These are phyloP conservation scores for Naumovozyma castellii DNA, from an alignment of 805 yeast genomes.

Conservation along the genomic window DNA sequence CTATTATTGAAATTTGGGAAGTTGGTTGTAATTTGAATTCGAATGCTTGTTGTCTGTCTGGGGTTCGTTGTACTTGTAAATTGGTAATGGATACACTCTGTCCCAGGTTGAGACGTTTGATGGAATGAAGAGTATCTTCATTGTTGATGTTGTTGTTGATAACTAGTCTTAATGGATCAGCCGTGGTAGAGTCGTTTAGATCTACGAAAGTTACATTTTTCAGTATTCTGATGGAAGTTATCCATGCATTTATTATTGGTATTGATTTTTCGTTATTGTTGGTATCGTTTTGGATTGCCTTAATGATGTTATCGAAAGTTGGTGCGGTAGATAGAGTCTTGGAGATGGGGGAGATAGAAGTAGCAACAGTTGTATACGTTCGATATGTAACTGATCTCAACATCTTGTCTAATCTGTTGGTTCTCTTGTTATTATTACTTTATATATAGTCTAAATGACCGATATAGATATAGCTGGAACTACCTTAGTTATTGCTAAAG, in stretches of 20 bases:
- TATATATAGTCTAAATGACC: no score
- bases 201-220: slow-evolving; percentile 77
- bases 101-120: slow-evolving; percentile 34
- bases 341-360: not conserved
- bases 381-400: no score
- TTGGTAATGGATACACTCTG: slow-evolving; percentile 39
- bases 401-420: no score
- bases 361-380: no score
- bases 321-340: not conserved
- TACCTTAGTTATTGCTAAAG: no score
- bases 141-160: slow-evolving; percentile 19
- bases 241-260: slow-evolving; percentile 51
- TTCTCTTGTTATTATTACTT: no score
- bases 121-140: slow-evolving; percentile 8
- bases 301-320: not conserved
- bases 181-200: slow-evolving; percentile 65
- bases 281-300: not conserved
- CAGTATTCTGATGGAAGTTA: slow-evolving; percentile 59
- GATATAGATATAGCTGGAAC: no score
- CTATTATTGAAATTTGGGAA: slow-evolving; percentile 41
- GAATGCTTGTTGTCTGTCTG: slow-evolving; percentile 36
- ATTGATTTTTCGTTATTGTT: slow-evolving; percentile 11
- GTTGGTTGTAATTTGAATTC: slow-evolving; percentile 38
- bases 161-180: slow-evolving; percentile 46
- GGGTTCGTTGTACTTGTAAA: slow-evolving; percentile 15